Evolutionary conservation across 2,329 filamentous ascomycete species (phyloP).

Genomic region (Botrytis tulipae): DNA sequence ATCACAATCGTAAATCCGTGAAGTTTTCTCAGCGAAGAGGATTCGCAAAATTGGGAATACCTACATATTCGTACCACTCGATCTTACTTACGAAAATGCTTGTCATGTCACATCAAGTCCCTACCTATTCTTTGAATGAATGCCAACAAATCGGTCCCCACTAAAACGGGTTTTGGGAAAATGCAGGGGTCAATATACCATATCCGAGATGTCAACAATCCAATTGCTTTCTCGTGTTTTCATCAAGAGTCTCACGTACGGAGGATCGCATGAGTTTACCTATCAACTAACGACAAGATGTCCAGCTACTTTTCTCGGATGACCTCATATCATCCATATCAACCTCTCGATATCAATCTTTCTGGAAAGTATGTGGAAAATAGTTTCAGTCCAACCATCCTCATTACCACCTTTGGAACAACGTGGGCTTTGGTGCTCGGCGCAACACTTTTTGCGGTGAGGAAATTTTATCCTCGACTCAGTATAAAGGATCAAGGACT

Average conservation of each 20-base stretch:
- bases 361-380: conserved; percentile 32
- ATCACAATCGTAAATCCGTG: neutral
- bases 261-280: neutral
- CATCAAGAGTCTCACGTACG: neutral
- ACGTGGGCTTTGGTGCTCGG: conserved; percentile 29
- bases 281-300: neutral
- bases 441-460: conserved; percentile 23
- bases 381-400: conserved; percentile 25
- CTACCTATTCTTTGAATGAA: neutral
- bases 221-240: conserved; percentile 6
- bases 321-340: conserved; percentile 32
- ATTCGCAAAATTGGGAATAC: neutral
- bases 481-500: conserved; percentile 29
- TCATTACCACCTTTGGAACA: conserved; percentile 31
- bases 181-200: conserved; percentile 8
- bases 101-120: neutral
- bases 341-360: conserved; percentile 29
- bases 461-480: conserved; percentile 29
- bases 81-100: neutral
- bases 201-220: conserved; percentile 14
- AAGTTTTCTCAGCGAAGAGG: neutral
- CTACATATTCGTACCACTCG: conserved; percentile 7
- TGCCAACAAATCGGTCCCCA: conserved; percentile 3
- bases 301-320: conserved; percentile 12
- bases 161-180: conserved; percentile 1